A percentile compares a stretch with the other conserved stretches of the same genome.
Evolutionary conservation across 164 flowering plant genomes (phyloP).

Genomic region (Brasenia schreberi): DNA sequence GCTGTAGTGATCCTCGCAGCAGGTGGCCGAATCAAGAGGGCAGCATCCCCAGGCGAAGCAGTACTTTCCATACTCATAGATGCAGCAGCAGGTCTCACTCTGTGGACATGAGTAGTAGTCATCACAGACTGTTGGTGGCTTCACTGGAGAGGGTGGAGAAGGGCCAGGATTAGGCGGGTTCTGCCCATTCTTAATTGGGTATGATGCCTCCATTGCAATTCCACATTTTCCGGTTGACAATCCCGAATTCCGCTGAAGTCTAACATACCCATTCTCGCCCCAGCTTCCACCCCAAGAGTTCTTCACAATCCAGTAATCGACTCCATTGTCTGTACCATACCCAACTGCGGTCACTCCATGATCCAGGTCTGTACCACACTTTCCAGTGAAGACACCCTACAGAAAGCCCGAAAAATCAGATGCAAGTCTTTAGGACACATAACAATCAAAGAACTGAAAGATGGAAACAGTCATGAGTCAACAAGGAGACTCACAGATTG

Average conservation of each 20-base stretch:
- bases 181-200: conserved; percentile 36
- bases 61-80: conserved; percentile 27
- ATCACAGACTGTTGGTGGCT: conserved; percentile 56
- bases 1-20: conserved; percentile 75
- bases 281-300: conserved; percentile 74
- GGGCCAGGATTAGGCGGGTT: conserved; percentile 92
- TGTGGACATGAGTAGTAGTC: conserved; percentile 39
- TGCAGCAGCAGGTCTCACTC: conserved; percentile 74
- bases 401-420: neutral
- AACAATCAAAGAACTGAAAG: no score
- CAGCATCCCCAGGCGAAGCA: conserved; percentile 97
- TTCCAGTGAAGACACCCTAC: conserved; percentile 66
- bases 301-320: conserved; percentile 70
- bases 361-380: conserved; percentile 51
- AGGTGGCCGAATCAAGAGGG: conserved; percentile 79
- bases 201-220: conserved; percentile 60
- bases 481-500: conserved; percentile 35
- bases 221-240: conserved; percentile 48
- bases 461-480: neutral
- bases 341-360: conserved; percentile 73
- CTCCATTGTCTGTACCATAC: conserved; percentile 56
- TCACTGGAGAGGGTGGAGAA: conserved; percentile 69
- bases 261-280: conserved; percentile 73
- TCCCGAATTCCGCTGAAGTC: conserved; percentile 36
- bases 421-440: no score